These are phyloP conservation scores for Brettanomyces custersianus DNA, from an alignment of 805 yeast genomes.

Conservation along the genomic window DNA sequence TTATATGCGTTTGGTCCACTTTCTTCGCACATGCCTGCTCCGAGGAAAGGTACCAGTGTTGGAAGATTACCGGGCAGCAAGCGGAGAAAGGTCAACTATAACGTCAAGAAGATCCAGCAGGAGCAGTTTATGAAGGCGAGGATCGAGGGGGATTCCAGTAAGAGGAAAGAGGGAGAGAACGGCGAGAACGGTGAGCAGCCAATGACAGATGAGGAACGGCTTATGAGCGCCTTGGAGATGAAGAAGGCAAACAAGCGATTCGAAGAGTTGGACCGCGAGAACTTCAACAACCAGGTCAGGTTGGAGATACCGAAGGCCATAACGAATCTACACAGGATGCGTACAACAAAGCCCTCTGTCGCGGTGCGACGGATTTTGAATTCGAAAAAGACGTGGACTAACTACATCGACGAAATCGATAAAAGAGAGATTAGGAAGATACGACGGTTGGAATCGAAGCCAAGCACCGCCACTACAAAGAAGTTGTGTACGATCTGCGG, in stretches of 20 bases:
- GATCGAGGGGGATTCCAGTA: conserved; percentile 11
- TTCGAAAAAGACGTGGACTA: conserved; percentile 31
- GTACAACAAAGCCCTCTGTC: conserved; percentile 20
- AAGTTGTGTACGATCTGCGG: conserved; percentile 40
- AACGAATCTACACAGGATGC: conserved; percentile 9
- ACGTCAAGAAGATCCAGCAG: conserved; percentile 23
- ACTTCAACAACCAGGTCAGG: conserved; percentile 29
- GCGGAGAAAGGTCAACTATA: conserved; percentile 26
- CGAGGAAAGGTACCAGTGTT: background rate
- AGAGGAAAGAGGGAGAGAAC: conserved; percentile 11
- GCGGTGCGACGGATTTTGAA: conserved; percentile 30
- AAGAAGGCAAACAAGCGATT: conserved; percentile 30
- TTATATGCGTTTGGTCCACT: conserved; percentile 14
- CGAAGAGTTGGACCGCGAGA: conserved; percentile 33
- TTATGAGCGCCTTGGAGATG: conserved; percentile 20
- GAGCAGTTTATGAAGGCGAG: conserved; percentile 14
- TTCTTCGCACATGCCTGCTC: conserved; percentile 2
- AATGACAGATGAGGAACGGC: conserved; percentile 3
- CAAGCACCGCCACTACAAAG: conserved; percentile 26
- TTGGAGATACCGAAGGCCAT: conserved; percentile 30
- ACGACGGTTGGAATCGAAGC: conserved; percentile 23
- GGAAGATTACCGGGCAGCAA: conserved; percentile 7
- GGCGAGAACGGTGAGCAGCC: conserved; percentile 7
- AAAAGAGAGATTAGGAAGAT: conserved; percentile 25
- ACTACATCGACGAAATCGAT: conserved; percentile 35